Evolutionary conservation across 2,329 filamentous ascomycete species (phyloP).

Genomic region (Neopestalotiopsis clavispora): DNA sequence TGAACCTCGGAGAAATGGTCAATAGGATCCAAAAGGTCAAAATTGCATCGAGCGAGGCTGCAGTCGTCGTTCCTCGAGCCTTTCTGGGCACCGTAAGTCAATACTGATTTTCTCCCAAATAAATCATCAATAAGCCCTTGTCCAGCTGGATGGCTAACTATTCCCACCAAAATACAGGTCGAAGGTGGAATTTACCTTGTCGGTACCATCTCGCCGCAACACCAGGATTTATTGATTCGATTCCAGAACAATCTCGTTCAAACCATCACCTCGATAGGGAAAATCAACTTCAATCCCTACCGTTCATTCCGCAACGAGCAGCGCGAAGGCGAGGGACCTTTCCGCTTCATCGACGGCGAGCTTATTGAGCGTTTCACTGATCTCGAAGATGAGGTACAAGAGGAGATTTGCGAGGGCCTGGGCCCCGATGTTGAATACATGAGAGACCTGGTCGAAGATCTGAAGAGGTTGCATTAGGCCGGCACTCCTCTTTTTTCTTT

Average conservation of each 20-base stretch:
- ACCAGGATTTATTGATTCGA: slow-evolving; percentile 80
- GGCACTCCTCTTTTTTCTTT: too few relatives aligned
- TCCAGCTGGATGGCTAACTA: not conserved
- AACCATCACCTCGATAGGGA: slow-evolving; percentile 70
- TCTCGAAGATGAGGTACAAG: slow-evolving; percentile 63
- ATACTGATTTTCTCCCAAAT: not conserved
- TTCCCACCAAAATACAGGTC: slow-evolving; percentile 56
- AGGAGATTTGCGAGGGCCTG: slow-evolving; percentile 56
- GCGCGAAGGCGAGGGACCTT: slow-evolving; percentile 74
- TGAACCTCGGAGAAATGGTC: slow-evolving; percentile 90
- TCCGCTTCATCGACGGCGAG: slow-evolving; percentile 90
- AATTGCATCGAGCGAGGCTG: slow-evolving; percentile 66
- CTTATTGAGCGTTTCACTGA: slow-evolving; percentile 86
- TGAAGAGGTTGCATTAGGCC: slow-evolving; percentile 63
- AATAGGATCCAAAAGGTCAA: slow-evolving; percentile 82
- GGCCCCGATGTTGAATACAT: slow-evolving; percentile 68
- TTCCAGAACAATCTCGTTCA: slow-evolving; percentile 76
- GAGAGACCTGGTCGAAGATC: slow-evolving; percentile 64
- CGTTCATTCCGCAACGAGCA: slow-evolving; percentile 81
- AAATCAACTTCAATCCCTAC: slow-evolving; percentile 78
- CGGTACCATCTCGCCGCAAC: slow-evolving; percentile 72
- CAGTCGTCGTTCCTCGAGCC: slow-evolving; percentile 78
- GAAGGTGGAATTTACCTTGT: slow-evolving; percentile 94
- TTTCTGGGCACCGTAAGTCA: slow-evolving; percentile 83
- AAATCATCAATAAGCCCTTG: not conserved